Base-by-base conservation (phyloP, 2,329 filamentous ascomycete species). In the Stemphylium vesicarium region DNA sequence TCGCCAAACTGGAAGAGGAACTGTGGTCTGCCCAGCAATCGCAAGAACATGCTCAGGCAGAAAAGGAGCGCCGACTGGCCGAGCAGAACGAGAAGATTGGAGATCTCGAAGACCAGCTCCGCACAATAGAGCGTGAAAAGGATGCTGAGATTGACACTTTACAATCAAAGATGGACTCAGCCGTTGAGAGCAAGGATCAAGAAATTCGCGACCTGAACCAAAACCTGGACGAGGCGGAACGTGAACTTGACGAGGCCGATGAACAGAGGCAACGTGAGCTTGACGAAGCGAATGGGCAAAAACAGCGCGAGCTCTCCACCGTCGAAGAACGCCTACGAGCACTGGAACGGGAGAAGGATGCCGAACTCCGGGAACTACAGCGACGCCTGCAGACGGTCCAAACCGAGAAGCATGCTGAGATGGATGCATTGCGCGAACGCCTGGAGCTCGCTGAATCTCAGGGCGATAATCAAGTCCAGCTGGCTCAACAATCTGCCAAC, bases 171-270 rank as follows among this genome's bases (percentile, higher is more conserved):
- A 68, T 81, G 4, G 75, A 79, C 16, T 67, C 71, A 32, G 71
- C 74, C 1, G 70, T 75, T 15, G 66, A 72, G 6, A 68, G 64
- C 29, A 75, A 70, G 45, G 80, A 85, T 50, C 71, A 73, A 35
- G 78, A 78, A 40, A 73, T 92, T 26, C 84, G 83, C 16, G 73
- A 76, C 13, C 68, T 80, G 7, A 74, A 80, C 43, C 59, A 74
- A 13, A 68, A 77, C 12, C 60, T 80, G 12, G 73, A 77, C 39
- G 67, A 75, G 63, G 61, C 54, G 1, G 70, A 76, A 46, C 62
- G 57, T n/a, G 61, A 69, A 45, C 60, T 74, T 13, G 60, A 61
- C 13, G 60, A 62, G 18, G 57, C 57, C 10, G 67, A 73, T 22
- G 50, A 63, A 8, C 57, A 72, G 51, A 74, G 70, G 40, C 65